Evolutionary conservation across 2,329 filamentous ascomycete genomes (phyloP).

Genomic region (Hypoxylon sp.): DNA sequence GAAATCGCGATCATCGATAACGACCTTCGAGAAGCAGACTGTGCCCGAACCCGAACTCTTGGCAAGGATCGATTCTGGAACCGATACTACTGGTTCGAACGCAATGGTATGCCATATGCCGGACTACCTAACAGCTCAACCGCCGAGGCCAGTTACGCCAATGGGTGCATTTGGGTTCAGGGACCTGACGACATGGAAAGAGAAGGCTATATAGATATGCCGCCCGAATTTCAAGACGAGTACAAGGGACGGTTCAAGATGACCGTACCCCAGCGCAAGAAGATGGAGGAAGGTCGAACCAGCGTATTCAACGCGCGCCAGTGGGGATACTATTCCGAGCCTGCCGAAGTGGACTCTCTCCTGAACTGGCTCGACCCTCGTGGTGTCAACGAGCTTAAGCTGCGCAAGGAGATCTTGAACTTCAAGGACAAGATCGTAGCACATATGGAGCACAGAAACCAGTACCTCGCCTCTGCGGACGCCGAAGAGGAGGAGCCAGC

Average conservation of each 20-base stretch:
- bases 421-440: slow-evolving; percentile 81
- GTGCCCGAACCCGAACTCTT: slow-evolving; percentile 86
- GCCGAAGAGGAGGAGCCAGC: slow-evolving; percentile 52
- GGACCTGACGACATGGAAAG: slow-evolving; percentile 91
- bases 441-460: slow-evolving; percentile 83
- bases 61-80: slow-evolving; percentile 99
- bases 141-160: slow-evolving; percentile 87
- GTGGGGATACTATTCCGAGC: slow-evolving; percentile 92
- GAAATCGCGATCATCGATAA: slow-evolving; percentile 89
- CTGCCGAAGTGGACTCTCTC: slow-evolving; percentile 80
- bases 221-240: slow-evolving; percentile 75
- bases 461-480: slow-evolving; percentile 70
- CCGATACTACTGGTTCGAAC: slow-evolving; percentile 98
- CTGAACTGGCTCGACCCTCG: slow-evolving; percentile 90
- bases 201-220: slow-evolving; percentile 85
- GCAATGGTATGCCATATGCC: slow-evolving; percentile 96
- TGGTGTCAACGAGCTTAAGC: slow-evolving; percentile 85
- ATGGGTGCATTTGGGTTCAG: slow-evolving; percentile 96
- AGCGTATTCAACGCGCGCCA: slow-evolving; percentile 80
- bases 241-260: slow-evolving; percentile 83
- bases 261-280: slow-evolving; percentile 87
- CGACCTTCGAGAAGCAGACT: slow-evolving; percentile 93
- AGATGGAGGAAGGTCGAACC: slow-evolving; percentile 84
- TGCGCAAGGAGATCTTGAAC: slow-evolving; percentile 84
- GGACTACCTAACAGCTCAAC: slow-evolving; percentile 91